Evolutionary conservation across 2,329 filamentous ascomycete genomes (phyloP), one percentile per base, ranked within the genome.

Genomic region (Cladosporium sphaerospermum): DNA sequence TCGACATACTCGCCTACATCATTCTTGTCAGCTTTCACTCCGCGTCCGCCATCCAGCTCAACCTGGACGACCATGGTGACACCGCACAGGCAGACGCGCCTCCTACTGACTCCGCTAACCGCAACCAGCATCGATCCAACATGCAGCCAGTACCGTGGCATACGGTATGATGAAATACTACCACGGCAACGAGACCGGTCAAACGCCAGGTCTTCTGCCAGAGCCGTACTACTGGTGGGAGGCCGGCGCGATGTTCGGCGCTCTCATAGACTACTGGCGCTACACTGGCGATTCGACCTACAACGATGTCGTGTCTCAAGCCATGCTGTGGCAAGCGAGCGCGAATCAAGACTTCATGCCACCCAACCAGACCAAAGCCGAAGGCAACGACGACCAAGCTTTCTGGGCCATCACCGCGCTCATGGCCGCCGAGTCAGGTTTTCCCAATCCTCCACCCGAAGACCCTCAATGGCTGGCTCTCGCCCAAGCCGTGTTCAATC

Each of bases 151-250:
- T 11, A 66, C 65, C 9, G 64, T 69, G 14, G 77, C 77, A 3
- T 67, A 74, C 53, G 74, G 75, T 42, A 74, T 80, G 69, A 73
- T 80, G 70, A 63, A 63, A 14, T 78, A 75, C 59, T 82, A 82
- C 61, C 69, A 67, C 34, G 79, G 79, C 14, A 78, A 81, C 55
- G 60, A 73, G 45, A 73, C 76, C 3, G 76, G 76, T 13, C 69
- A 71, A 8, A 74, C 74, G 23, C 77, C 77, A 7, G 79, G 79
- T 37, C 69, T 78, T 49, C 71, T 90, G 23, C 81, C 82, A 2
- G 67, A 75, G 19, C 85, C 85, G 57, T 85, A 84, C 65, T 88
- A 87, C 74, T 89, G 85, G 85, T 53, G 51, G 51, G 81, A 88
- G 65, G 81, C 81, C 11, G 67, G 67, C 13, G 67, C 62, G 45